Percentiles rank a stretch among this genome's conserved stretches.
These are phyloP conservation scores for Debaryomyces coudertii DNA, from an alignment of 1,139 yeast genomes.

Conservation along the genomic window DNA sequence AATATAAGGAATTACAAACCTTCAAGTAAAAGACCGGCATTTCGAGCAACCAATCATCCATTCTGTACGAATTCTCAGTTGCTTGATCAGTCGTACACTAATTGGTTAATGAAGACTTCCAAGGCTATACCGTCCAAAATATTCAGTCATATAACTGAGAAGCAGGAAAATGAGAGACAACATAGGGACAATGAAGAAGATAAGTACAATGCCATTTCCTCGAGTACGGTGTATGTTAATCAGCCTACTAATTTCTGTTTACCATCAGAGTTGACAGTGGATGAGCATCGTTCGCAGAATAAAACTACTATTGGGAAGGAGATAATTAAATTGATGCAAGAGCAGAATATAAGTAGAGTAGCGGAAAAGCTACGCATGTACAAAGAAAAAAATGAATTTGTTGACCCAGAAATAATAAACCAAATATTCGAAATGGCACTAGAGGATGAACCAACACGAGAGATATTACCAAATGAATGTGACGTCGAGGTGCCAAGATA, in stretches of 20 bases:
- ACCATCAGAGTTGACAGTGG: constrained; percentile 7
- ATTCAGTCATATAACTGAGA: constrained; percentile 11
- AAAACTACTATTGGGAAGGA: constrained; percentile 3
- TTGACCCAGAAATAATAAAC: constrained; percentile 11
- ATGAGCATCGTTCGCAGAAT: constrained; percentile 7
- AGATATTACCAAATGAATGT: constrained; percentile 6
- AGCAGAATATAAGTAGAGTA: constrained; percentile 4
- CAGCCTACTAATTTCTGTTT: constrained; percentile 1
- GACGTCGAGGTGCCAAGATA: constrained; percentile 23
- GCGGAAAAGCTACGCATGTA: constrained; percentile 5
- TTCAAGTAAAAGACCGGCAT: constrained; percentile 20
- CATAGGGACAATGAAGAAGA: constrained; percentile 8
- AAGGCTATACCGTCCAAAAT: constrained; percentile 15
- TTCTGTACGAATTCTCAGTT: constrained; percentile 31
- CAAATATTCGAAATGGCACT: constrained; percentile 11
- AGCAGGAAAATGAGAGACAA: constrained; percentile 7
- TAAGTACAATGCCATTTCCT: constrained; percentile 6
- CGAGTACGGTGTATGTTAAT: constrained; percentile 4
- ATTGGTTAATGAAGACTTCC: constrained; percentile 27
- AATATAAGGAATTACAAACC: constrained; percentile 24
- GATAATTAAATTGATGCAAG: constrained; percentile 1
- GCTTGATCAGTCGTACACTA: constrained; percentile 28
- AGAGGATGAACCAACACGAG: constrained; percentile 10
- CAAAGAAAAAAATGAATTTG: constrained; percentile 6
- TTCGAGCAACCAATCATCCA: constrained; percentile 27